Evolutionary conservation across 768 basidiomycete species (phyloP), one percentile per base, ranked within the genome.

Genomic region (Paxillus ammoniavirescens): DNA sequence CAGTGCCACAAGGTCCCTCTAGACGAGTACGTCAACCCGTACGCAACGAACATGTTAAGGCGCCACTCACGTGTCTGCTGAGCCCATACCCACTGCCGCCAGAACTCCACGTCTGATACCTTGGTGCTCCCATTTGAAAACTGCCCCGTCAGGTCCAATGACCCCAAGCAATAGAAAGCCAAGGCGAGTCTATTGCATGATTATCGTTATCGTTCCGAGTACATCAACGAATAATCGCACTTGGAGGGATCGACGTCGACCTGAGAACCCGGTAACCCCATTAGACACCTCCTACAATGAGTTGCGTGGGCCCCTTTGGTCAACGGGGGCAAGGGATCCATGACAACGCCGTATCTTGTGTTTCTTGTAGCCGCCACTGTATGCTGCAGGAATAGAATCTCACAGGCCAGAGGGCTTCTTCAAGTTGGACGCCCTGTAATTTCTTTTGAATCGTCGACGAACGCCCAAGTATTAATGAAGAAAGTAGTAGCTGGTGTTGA

Each of bases 21-120:
- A 41, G 30, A 43, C 31, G 31, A 45, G 33, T 8, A 17, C 43
- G 23, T 59, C 48, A 52, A 8, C 46, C 18, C 23, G n/a, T 33
- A 56, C 47, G 18, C 35, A n/a, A 37, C 31, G 28, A 18, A n/a
- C 23, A 49, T 30, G 35, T 35, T 42, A 17, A 54, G 21, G 44
- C 40, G 61, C 21, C 46, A 47, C 58, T 58, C 48, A 88, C 91
- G 71, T 41, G 78, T 81, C 60, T 97, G 91, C 66, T 94, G 87
- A 18, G 77, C 80, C 92, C 95, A 99, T 45, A 98, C 81, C 95
- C 95, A 98, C 50, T 83, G 76, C 44, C 73, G 73, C 87, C 89
- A 96, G 0, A 66, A 67, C 40, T 80, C 69, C n/a, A 81, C 80
- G 58, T 93, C 84, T 14, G 65, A 60, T 7, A 75, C 65, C 8